Conservation (phyloP, 208 protist genomes). For the Trypanosoma cruzi region DNA sequence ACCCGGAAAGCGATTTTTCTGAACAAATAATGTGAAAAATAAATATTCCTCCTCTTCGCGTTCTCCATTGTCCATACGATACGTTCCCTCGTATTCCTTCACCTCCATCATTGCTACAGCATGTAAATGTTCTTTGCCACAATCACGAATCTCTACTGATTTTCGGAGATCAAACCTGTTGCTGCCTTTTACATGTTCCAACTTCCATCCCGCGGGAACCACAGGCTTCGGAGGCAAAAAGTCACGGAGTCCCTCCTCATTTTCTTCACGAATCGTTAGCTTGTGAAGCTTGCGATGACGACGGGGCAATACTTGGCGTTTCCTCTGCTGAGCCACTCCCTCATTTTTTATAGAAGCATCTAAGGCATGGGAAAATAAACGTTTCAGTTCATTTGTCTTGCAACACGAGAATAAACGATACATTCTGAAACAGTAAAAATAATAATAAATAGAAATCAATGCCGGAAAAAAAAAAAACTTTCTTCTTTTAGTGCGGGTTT, state of each 20-base stretch:
- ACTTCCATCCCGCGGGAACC: slow-evolving; percentile 64
- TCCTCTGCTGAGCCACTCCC: not conserved
- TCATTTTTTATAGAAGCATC: not conserved
- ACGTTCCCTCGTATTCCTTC: slow-evolving; percentile 83
- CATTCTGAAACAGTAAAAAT: slow-evolving; percentile 13
- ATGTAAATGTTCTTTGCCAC: slow-evolving; percentile 70
- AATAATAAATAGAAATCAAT: slow-evolving; percentile 4
- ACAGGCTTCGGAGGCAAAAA: slow-evolving; percentile 75
- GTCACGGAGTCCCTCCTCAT: slow-evolving; percentile 77
- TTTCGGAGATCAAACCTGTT: slow-evolving; percentile 83
- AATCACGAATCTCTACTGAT: slow-evolving; percentile 58
- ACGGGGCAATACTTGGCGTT: slow-evolving; percentile 7
- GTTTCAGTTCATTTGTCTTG: not conserved
- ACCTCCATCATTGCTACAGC: slow-evolving; percentile 68
- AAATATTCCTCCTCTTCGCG: slow-evolving; percentile 86
- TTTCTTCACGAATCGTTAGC: slow-evolving; percentile 60
- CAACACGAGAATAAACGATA: slow-evolving; percentile 7
- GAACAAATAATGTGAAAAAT: slow-evolving; percentile 79
- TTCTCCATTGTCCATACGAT: slow-evolving; percentile 88
- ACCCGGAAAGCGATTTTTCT: slow-evolving; percentile 56
- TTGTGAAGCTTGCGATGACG: slow-evolving; percentile 37
- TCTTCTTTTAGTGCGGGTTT: not conserved
- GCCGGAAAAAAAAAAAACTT: not conserved
- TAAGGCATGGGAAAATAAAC: slow-evolving; percentile 6
- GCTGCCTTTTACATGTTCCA: slow-evolving; percentile 46